Conservation (phyloP, 495 filamentous ascomycete genomes). For the Aspergillus bertholletiae region DNA sequence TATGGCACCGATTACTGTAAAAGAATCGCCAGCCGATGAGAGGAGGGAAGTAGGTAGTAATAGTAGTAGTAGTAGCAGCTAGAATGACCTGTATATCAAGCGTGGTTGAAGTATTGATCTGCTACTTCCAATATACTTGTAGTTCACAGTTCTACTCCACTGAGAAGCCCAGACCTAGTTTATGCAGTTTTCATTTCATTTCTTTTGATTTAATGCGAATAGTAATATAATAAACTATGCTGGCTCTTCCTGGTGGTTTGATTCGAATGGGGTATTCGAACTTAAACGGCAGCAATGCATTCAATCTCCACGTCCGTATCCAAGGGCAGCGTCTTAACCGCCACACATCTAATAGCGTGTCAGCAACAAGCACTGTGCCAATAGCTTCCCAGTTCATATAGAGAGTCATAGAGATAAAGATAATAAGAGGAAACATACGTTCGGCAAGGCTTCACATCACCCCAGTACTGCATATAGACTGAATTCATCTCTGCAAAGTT, state of each 20-base stretch:
- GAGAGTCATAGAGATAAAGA: background rate
- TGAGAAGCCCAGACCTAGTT: too few species aligned
- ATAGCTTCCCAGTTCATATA: background rate
- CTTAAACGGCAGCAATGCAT: conserved; percentile 52
- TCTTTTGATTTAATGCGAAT: too few species aligned
- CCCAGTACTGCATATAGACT: conserved; percentile 55
- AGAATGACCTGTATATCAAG: too few species aligned
- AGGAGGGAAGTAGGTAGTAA: background rate
- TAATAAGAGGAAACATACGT: conserved; percentile 32
- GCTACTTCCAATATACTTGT: too few species aligned
- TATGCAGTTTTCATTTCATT: too few species aligned
- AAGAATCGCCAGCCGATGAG: background rate
- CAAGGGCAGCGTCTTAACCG: conserved; percentile 61
- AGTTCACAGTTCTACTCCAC: too few species aligned
- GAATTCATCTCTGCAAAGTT: conserved; percentile 65
- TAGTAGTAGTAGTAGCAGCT: background rate
- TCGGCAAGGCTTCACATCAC: conserved; percentile 55
- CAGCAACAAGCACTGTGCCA: background rate
- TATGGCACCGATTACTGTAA: conserved; percentile 1
- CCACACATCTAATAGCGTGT: conserved; percentile 48
- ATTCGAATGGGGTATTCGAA: background rate
- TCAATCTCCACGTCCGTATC: conserved; percentile 72
- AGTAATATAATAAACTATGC: too few species aligned
- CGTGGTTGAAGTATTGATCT: too few species aligned
- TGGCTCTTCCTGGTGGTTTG: background rate